These are phyloP conservation scores for Rostrohypoxylon terebratum DNA, from an alignment of 495 filamentous ascomycete genomes.

Conservation along the genomic window DNA sequence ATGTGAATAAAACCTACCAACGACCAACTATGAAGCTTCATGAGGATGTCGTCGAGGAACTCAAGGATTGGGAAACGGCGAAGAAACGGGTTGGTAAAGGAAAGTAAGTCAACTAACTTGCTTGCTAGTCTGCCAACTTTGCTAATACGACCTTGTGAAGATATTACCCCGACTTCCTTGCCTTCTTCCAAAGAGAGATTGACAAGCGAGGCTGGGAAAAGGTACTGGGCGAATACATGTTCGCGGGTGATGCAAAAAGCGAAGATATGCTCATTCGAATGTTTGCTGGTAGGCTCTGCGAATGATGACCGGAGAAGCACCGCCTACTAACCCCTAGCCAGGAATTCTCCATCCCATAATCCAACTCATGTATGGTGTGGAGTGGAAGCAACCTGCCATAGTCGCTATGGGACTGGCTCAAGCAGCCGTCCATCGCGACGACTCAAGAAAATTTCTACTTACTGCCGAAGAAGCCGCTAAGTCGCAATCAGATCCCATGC, in stretches of 20 bases:
- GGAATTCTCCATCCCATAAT: conserved; percentile 86
- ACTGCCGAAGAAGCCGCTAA: conserved; percentile 64
- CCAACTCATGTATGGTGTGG: conserved; percentile 84
- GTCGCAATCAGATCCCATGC: conserved; percentile 49
- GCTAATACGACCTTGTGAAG: conserved; percentile 48
- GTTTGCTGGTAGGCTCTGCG: conserved; percentile 62
- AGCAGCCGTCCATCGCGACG: conserved; percentile 70
- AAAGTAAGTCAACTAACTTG: conserved; percentile 44
- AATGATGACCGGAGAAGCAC: conserved; percentile 3
- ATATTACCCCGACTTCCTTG: conserved; percentile 75
- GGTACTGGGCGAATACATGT: conserved; percentile 73
- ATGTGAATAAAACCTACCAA: conserved; percentile 72
- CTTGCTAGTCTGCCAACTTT: not conserved
- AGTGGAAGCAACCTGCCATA: conserved; percentile 83
- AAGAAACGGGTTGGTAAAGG: conserved; percentile 60
- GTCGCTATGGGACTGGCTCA: conserved; percentile 85
- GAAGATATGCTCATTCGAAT: conserved; percentile 71
- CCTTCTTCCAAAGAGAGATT: conserved; percentile 80
- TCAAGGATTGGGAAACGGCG: conserved; percentile 65
- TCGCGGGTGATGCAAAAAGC: conserved; percentile 68
- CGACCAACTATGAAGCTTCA: conserved; percentile 58
- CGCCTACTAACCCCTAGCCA: conserved; percentile 48
- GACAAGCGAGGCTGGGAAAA: conserved; percentile 66
- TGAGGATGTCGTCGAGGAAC: conserved; percentile 58
- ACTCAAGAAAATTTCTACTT: conserved; percentile 63